These are phyloP conservation scores for Brettanomyces custersianus DNA, from an alignment of 805 yeast genomes.

Conservation along the genomic window DNA sequence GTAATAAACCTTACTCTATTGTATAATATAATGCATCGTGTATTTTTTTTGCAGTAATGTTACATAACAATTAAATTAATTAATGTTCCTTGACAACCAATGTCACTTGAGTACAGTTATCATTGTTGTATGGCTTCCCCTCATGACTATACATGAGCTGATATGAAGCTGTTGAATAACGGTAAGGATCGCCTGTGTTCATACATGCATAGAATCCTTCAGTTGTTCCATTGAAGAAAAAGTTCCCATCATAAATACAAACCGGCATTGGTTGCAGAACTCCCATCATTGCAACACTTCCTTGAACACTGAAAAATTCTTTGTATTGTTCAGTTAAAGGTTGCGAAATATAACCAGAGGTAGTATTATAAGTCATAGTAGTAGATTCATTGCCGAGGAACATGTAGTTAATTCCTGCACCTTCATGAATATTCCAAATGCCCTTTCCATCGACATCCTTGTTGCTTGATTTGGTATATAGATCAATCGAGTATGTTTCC, in stretches of 20 bases:
- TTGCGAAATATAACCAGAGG: background rate
- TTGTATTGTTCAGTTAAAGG: background rate
- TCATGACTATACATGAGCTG: conserved; percentile 8
- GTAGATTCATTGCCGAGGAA: conserved; percentile 22
- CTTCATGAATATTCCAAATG: conserved; percentile 31
- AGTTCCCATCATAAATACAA: conserved; percentile 6
- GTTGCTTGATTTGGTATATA: too few species aligned
- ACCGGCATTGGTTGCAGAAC: conserved; percentile 3
- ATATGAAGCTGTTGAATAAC: conserved; percentile 20
- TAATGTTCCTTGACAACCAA: too few species aligned
- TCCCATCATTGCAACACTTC: background rate
- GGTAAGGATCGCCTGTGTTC: conserved; percentile 34
- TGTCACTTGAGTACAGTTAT: too few species aligned
- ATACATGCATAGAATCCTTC: conserved; percentile 30
- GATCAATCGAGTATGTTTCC: too few species aligned
- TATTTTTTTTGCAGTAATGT: too few species aligned
- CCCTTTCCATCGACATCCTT: conserved; percentile 7
- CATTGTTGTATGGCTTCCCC: too few species aligned
- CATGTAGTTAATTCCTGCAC: conserved; percentile 38
- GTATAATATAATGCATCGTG: too few species aligned
- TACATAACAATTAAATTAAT: too few species aligned
- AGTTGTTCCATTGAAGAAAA: conserved; percentile 22
- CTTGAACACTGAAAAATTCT: conserved; percentile 2
- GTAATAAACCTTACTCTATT: too few species aligned
- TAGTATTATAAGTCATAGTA: conserved; percentile 12